These are phyloP conservation scores for Amanita phalloides DNA, from an alignment of 768 basidiomycete species.

Conservation along the genomic window DNA sequence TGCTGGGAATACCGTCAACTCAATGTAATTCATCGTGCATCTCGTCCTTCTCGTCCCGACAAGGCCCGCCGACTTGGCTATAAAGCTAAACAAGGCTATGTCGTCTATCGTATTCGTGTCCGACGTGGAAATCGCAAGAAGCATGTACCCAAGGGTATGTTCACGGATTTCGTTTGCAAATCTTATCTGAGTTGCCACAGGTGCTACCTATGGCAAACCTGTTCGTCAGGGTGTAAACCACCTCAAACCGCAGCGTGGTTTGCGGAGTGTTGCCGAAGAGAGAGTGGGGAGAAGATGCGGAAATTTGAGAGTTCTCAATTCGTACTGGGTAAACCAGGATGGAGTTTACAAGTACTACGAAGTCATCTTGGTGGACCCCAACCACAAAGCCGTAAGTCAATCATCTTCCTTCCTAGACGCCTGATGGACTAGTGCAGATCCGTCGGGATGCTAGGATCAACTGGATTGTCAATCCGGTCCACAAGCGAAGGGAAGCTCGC, in stretches of 20 bases:
- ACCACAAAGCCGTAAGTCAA: conserved; percentile 75
- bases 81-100: conserved; percentile 99
- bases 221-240: conserved; percentile 99
- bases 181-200: conserved; percentile 24
- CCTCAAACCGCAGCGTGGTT: conserved; percentile 91
- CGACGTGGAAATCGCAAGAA: conserved; percentile 99
- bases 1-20: conserved; percentile 99
- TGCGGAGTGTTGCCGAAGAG: conserved; percentile 94
- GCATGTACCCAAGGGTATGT: conserved; percentile 89
- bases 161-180: not conserved
- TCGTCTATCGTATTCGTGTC: conserved; percentile 95
- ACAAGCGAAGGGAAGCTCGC: conserved; percentile 97
- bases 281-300: conserved; percentile 95
- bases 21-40: conserved; percentile 96
- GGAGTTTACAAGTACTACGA: conserved; percentile 99
- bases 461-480: conserved; percentile 98
- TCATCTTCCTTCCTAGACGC: not conserved
- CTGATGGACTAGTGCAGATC: conserved; percentile 39
- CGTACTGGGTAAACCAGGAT: conserved; percentile 99
- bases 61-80: conserved; percentile 98
- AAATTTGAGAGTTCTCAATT: conserved; percentile 93
- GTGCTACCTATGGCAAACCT: conserved; percentile 98
- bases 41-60: conserved; percentile 96
- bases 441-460: conserved; percentile 95
- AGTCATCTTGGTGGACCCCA: conserved; percentile 95